These are phyloP conservation scores for Hymenoscyphus fructigenus DNA, from an alignment of 2,329 filamentous ascomycete genomes.

Conservation along the genomic window DNA sequence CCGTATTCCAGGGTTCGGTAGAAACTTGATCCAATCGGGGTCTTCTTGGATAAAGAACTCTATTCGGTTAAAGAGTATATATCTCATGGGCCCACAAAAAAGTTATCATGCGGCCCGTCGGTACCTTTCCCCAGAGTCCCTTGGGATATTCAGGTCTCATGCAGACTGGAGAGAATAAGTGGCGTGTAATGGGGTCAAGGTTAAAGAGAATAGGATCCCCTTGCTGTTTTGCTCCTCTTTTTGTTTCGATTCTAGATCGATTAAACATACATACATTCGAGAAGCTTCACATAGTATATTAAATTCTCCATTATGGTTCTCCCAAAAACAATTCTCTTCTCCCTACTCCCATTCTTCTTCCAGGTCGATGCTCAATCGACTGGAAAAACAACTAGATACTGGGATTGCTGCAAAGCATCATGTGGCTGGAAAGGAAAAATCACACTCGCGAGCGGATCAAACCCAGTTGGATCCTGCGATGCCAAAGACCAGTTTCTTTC, in stretches of 20 bases:
- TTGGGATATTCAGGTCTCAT: not conserved
- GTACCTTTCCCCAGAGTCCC: not conserved
- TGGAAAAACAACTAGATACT: conserved; percentile 45
- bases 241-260: not conserved
- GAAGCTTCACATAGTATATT: not conserved
- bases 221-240: not conserved
- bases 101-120: not conserved
- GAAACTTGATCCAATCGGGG: not conserved
- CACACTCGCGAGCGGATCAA: conserved; percentile 40
- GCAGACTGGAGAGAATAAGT: not conserved
- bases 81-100: not conserved
- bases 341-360: conserved; percentile 30
- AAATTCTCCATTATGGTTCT: conserved; percentile 23
- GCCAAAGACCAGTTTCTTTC: conserved; percentile 53
- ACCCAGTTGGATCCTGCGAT: conserved; percentile 32
- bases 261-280: not conserved
- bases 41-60: not conserved
- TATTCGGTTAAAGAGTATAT: not conserved
- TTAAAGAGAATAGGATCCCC: not conserved
- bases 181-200: not conserved
- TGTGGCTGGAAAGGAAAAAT: conserved; percentile 62
- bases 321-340: conserved; percentile 25
- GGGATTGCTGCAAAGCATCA: conserved; percentile 72
- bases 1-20: not conserved
- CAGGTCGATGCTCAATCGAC: conserved; percentile 22